These are phyloP conservation scores for Macroventuria anomochaeta DNA, from an alignment of 2,329 filamentous ascomycete genomes.

Conservation along the genomic window DNA sequence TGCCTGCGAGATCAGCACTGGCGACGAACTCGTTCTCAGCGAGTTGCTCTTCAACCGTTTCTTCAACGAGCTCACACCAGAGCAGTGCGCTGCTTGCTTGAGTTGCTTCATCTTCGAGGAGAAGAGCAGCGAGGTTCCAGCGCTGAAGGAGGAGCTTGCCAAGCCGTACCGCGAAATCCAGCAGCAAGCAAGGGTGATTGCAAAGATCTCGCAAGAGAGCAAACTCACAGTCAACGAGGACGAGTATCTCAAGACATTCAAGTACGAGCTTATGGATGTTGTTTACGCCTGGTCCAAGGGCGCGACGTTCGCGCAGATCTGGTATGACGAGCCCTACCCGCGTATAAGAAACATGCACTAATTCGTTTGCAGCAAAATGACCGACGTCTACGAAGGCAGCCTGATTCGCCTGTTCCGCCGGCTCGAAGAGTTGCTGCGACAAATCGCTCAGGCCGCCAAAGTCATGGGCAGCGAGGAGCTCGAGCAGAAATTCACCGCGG, in stretches of 20 bases:
- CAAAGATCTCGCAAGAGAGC: slow-evolving; percentile 92
- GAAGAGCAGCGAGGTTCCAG: slow-evolving; percentile 77
- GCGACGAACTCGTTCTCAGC: slow-evolving; percentile 90
- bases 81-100: slow-evolving; percentile 83
- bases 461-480: slow-evolving; percentile 98
- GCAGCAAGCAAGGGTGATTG: slow-evolving; percentile 83
- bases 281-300: slow-evolving; percentile 92
- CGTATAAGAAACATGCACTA: background rate
- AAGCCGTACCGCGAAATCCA: slow-evolving; percentile 89
- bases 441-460: slow-evolving; percentile 94
- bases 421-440: slow-evolving; percentile 88
- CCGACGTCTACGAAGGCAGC: slow-evolving; percentile 95
- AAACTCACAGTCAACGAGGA: slow-evolving; percentile 95
- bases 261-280: slow-evolving; percentile 96
- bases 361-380: slow-evolving; percentile 82
- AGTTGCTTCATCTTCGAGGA: slow-evolving; percentile 98
- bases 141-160: slow-evolving; percentile 79
- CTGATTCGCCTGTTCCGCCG: slow-evolving; percentile 95
- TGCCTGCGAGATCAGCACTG: slow-evolving; percentile 96
- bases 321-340: slow-evolving; percentile 65
- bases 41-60: slow-evolving; percentile 96
- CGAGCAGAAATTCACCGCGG: slow-evolving; percentile 87
- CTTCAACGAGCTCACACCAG: slow-evolving; percentile 93
- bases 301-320: slow-evolving; percentile 89
- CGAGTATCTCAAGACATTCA: slow-evolving; percentile 87